These are phyloP conservation scores for Polyporus arcularius DNA, from an alignment of 768 basidiomycete genomes.

Conservation along the genomic window DNA sequence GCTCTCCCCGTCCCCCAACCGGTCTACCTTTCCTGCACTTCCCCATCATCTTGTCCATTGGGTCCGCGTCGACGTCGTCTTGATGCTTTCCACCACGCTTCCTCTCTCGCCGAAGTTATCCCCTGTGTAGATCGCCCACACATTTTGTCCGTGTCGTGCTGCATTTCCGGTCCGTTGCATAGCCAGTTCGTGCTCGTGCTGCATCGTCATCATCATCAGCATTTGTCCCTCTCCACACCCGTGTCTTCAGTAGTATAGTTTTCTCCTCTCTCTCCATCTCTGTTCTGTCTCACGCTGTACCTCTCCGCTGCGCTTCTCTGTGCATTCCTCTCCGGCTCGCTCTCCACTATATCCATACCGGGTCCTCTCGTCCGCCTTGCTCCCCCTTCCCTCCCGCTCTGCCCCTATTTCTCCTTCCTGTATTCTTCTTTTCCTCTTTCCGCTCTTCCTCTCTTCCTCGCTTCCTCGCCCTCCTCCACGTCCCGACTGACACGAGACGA, in stretches of 20 bases:
- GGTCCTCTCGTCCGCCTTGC: slow-evolving; percentile 4
- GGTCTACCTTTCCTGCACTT: background rate
- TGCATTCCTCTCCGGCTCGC: slow-evolving; percentile 10
- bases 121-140: slow-evolving; percentile 14
- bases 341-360: slow-evolving; percentile 21
- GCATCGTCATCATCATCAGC: slow-evolving; percentile 21
- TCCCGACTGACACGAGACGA: background rate
- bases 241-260: slow-evolving; percentile 9
- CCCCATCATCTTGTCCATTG: background rate
- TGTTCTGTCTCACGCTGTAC: slow-evolving; percentile 8
- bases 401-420: background rate
- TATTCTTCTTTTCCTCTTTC: slow-evolving; percentile 8
- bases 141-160: slow-evolving; percentile 9
- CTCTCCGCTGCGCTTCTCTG: slow-evolving; percentile 6
- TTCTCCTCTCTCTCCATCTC: slow-evolving; percentile 1
- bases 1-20: slow-evolving; percentile 1
- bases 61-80: slow-evolving; percentile 13
- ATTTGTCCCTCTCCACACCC: slow-evolving; percentile 8
- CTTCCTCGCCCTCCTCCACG: background rate
- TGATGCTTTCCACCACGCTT: slow-evolving; percentile 13
- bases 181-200: slow-evolving; percentile 13
- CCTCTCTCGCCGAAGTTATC: slow-evolving; percentile 1
- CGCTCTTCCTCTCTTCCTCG: slow-evolving; percentile 6
- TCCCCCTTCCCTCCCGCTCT: background rate
- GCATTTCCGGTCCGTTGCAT: slow-evolving; percentile 21